A percentile compares a stretch with the other conserved stretches of the same genome.
These are phyloP conservation scores for Sarocladiaceae sp. DNA, from an alignment of 2,329 filamentous ascomycete genomes.

Conservation along the genomic window DNA sequence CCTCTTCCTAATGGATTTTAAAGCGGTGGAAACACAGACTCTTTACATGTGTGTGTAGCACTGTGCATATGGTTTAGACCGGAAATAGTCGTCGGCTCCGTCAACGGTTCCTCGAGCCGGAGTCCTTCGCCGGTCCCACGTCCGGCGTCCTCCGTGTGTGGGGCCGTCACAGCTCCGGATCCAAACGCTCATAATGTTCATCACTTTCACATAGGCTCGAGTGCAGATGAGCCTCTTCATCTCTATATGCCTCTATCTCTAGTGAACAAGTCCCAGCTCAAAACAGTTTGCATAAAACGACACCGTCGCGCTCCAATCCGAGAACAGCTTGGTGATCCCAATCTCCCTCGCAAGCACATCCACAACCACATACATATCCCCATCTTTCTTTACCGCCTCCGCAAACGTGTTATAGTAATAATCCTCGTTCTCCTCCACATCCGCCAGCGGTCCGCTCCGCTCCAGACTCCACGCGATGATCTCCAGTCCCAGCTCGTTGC, in stretches of 20 bases:
- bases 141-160: too few species aligned
- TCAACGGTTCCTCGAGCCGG: too few species aligned
- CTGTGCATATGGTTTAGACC: too few species aligned
- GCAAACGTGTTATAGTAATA: slow-evolving; percentile 53
- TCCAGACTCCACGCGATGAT: slow-evolving; percentile 66
- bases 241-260: neutral
- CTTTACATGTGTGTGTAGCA: too few species aligned
- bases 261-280: slow-evolving; percentile 20
- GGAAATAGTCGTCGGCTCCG: too few species aligned
- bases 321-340: slow-evolving; percentile 56
- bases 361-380: slow-evolving; percentile 60
- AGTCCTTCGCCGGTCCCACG: too few species aligned
- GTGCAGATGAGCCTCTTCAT: too few species aligned
- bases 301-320: slow-evolving; percentile 62
- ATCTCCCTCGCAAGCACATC: slow-evolving; percentile 58
- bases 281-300: slow-evolving; percentile 71
- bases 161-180: too few species aligned
- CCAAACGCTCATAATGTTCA: too few species aligned
- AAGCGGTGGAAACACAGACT: too few species aligned
- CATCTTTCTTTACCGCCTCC: slow-evolving; percentile 52
- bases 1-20: neutral
- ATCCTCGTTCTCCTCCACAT: slow-evolving; percentile 36
- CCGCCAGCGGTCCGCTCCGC: slow-evolving; percentile 53
- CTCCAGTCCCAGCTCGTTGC: slow-evolving; percentile 54
- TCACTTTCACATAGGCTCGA: too few species aligned